Percentiles rank a stretch among this genome's conserved stretches.
phyloP scores from a whole-genome alignment of 257 asterid genomes.

The Misopates orontium region DNA sequence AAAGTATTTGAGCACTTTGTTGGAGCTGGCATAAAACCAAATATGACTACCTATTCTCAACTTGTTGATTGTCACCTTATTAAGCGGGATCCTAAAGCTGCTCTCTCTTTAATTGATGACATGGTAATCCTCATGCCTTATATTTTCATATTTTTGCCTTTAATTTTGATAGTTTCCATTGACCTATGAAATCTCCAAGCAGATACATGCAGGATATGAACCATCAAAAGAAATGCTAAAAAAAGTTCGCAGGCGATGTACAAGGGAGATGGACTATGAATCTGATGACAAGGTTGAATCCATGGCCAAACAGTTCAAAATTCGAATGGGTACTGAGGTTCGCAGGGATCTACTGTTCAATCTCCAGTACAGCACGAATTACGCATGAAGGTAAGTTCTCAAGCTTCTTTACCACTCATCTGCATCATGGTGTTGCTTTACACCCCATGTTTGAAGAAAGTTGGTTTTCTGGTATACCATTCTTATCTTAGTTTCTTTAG shows the following conservation, averaged over 20 bases:
- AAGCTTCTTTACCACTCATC: slow-evolving; percentile 19
- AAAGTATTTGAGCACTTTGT: slow-evolving; percentile 79
- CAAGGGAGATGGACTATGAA: slow-evolving; percentile 81
- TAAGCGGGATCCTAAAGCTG: slow-evolving; percentile 69
- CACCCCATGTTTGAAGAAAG: slow-evolving; percentile 2
- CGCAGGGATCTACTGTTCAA: slow-evolving; percentile 64
- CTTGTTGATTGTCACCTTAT: slow-evolving; percentile 80
- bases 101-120: slow-evolving; percentile 63
- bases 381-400: slow-evolving; percentile 42
- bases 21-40: slow-evolving; percentile 69
- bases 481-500: not conserved
- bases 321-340: slow-evolving; percentile 53
- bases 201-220: slow-evolving; percentile 63
- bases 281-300: slow-evolving; percentile 49
- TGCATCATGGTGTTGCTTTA: not conserved
- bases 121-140: slow-evolving; percentile 57
- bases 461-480: not conserved
- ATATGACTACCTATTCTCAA: slow-evolving; percentile 66
- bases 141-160: slow-evolving; percentile 6
- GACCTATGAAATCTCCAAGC: slow-evolving; percentile 19
- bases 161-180: not conserved
- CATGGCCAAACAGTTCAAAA: slow-evolving; percentile 45
- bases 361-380: slow-evolving; percentile 49
- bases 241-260: slow-evolving; percentile 77
- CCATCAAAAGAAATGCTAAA: slow-evolving; percentile 71